A percentile compares a stretch with the other conserved stretches of the same genome.
Conservation (phyloP, 2,329 filamentous ascomycete genomes). For the Monilinia vaccinii-corymbosi region DNA sequence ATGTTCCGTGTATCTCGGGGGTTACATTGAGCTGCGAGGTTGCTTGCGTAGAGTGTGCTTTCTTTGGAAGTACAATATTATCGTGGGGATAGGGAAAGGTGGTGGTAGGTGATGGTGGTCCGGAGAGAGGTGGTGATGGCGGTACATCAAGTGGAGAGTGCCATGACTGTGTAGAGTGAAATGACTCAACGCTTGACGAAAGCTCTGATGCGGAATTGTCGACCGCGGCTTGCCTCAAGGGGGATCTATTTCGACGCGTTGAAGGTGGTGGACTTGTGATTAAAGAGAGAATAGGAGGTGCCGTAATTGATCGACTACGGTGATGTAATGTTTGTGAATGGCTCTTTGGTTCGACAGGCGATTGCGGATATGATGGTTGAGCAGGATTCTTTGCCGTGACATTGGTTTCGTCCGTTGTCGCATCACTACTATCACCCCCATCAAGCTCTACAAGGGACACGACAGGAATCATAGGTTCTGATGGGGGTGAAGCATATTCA, state of each 20-base stretch:
- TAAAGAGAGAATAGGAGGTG: slow-evolving; percentile 35
- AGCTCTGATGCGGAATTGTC: slow-evolving; percentile 27
- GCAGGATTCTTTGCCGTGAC: slow-evolving; percentile 21
- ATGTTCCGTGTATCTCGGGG: slow-evolving; percentile 19
- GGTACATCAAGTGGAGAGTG: slow-evolving; percentile 35
- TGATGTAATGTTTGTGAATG: slow-evolving; percentile 27
- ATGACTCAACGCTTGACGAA: slow-evolving; percentile 45
- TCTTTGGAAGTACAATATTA: slow-evolving; percentile 32
- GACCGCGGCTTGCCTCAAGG: slow-evolving; percentile 17
- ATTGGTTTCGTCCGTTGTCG: slow-evolving; percentile 23
- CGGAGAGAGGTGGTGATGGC: slow-evolving; percentile 37
- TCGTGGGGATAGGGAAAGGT: slow-evolving; percentile 35
- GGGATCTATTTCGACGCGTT: slow-evolving; percentile 23
- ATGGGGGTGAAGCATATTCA: neutral
- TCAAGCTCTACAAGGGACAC: slow-evolving; percentile 13
- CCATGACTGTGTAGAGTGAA: slow-evolving; percentile 46
- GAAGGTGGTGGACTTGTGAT: slow-evolving; percentile 36
- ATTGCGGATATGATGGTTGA: neutral
- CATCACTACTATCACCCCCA: slow-evolving; percentile 22
- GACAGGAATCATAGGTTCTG: neutral
- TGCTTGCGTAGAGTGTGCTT: slow-evolving; percentile 27
- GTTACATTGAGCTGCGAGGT: slow-evolving; percentile 29
- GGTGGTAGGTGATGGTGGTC: slow-evolving; percentile 31
- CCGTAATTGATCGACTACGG: slow-evolving; percentile 31
- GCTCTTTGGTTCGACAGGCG: slow-evolving; percentile 21